These are phyloP conservation scores for Fomitiporia mediterranea DNA, from an alignment of 1,284 basidiomycete genomes.

Conservation along the genomic window DNA sequence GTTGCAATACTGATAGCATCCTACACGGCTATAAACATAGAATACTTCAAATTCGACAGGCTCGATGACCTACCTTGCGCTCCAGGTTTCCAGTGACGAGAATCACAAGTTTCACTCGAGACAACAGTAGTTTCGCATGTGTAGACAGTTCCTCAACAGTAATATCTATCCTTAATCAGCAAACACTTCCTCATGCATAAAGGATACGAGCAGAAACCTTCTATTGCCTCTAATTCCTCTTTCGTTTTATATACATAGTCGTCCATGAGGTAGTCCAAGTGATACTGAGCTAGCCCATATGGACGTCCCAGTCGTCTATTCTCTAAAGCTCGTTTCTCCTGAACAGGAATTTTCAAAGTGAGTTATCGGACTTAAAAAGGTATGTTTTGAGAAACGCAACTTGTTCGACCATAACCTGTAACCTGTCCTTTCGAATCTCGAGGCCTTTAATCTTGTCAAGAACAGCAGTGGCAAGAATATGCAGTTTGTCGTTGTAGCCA, in stretches of 20 bases:
- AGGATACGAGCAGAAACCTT: slow-evolving; percentile 39
- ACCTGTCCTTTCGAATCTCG: slow-evolving; percentile 65
- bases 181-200: not conserved
- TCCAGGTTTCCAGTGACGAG: slow-evolving; percentile 46
- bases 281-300: slow-evolving; percentile 79
- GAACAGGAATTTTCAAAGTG: not conserved
- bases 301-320: slow-evolving; percentile 89
- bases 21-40: slow-evolving; percentile 31
- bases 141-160: slow-evolving; percentile 67
- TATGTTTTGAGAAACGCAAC: slow-evolving; percentile 37
- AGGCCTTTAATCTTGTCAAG: slow-evolving; percentile 69
- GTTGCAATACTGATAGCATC: slow-evolving; percentile 75
- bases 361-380: not conserved
- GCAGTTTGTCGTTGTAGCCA: slow-evolving; percentile 95
- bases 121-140: slow-evolving; percentile 63
- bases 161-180: slow-evolving; percentile 46
- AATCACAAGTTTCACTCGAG: slow-evolving; percentile 68
- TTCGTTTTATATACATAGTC: slow-evolving; percentile 75
- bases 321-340: slow-evolving; percentile 71
- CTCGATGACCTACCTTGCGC: not conserved
- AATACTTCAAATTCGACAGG: slow-evolving; percentile 17
- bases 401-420: slow-evolving; percentile 84
- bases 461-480: slow-evolving; percentile 58
- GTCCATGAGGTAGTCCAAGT: slow-evolving; percentile 65
- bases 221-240: slow-evolving; percentile 77